Base-by-base conservation (phyloP, 176 grass and related monocot species). In the Oryza australiensis region DNA sequence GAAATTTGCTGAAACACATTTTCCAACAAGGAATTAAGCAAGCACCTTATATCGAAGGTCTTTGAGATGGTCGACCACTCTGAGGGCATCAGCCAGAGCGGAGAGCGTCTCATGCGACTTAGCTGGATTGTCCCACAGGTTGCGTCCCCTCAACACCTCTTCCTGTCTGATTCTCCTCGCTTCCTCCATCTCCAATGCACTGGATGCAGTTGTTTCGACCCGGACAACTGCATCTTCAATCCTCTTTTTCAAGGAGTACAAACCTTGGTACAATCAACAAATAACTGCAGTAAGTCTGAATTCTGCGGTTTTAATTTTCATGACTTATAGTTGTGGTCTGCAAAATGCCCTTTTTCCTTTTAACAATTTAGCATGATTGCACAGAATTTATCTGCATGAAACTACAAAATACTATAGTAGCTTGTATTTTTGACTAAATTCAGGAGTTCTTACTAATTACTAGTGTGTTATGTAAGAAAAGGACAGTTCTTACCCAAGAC, bases 1-100 rank as follows among this genome's bases (percentile, higher is more conserved):
- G 3, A 43, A 59, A 83, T 15, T 11, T 11, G 5, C 24, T 42
- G 0, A 86, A 84, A 73, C 30, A 83, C 53, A 77, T 75, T 86
- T 46, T 29, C 38, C 45, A 32, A 69, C 60, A 78, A 86, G 77
- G 78, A 89, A 87, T 24, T 20, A 60, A 11, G 55, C 22, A 24
- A 84, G 45, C 84, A 95, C 95, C 95, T 98, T 94, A 84, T 85
- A 91, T 86, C 68, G 82, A 81, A 98, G 87, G 83, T 98, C 95
- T 75, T 91, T 98, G 80, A 98, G 92, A 86, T 73, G 80, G 76
- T 98, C 89, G 4, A 98, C 92, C 67, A 93, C 79, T 45, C 77
- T 91, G 37, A 86, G 79, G n/a, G 90, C 68, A 80, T 98, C 82
- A 7, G 95, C 93, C 55, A 98, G 88, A 70, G 49, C 86, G 80